phyloP scores from a whole-genome alignment of 371 early-diverging fungal species.

The Chytridium lagenaria region DNA sequence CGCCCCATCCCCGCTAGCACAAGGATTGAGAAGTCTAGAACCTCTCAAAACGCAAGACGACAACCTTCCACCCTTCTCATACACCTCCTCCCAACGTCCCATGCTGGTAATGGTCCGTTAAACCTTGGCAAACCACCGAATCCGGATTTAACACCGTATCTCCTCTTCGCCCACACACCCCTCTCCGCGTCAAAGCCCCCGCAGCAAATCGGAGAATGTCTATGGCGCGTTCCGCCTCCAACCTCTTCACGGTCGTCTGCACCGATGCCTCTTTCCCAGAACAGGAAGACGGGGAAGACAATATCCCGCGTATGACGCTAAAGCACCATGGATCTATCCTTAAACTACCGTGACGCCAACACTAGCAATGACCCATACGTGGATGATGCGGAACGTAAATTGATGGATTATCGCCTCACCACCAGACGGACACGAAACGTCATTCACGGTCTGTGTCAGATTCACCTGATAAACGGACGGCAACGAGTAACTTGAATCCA shows the following conservation, averaged over 20 bases:
- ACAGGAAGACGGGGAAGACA: background rate
- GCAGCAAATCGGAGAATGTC: background rate
- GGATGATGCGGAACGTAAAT: too few species aligned
- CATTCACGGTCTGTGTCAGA: background rate
- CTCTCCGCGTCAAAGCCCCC: background rate
- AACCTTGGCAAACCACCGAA: background rate
- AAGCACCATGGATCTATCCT: background rate
- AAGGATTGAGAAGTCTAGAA: background rate
- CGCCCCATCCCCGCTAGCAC: background rate
- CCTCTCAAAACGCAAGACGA: background rate
- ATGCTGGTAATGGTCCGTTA: conserved; percentile 5
- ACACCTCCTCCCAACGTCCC: background rate
- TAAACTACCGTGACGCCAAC: background rate
- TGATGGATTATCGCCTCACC: background rate
- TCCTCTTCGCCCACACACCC: background rate
- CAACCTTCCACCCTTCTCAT: background rate
- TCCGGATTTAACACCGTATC: background rate
- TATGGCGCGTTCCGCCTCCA: background rate
- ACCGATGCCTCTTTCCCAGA: background rate
- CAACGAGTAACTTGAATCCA: too few species aligned
- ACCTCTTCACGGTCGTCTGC: background rate
- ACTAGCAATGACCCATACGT: conserved; percentile 2
- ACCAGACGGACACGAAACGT: background rate
- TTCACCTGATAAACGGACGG: too few species aligned
- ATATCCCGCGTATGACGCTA: background rate